A percentile compares a stretch with the other conserved stretches of the same genome.
Evolutionary conservation across 768 basidiomycete species (phyloP).

Genomic region (Tubosaeta sp.): DNA sequence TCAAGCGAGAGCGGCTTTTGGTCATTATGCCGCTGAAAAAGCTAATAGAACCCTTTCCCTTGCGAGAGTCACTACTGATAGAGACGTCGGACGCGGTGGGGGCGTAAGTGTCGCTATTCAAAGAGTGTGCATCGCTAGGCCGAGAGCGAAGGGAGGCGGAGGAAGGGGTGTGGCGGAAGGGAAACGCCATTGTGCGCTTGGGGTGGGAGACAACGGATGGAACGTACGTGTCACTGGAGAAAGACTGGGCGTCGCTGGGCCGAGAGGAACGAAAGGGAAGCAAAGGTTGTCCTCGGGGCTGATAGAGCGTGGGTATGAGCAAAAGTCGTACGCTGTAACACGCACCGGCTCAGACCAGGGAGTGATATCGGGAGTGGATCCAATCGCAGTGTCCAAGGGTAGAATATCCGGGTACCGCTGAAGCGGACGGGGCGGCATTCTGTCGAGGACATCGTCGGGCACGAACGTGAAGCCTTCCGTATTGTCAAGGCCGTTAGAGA

Average conservation of each 20-base stretch:
- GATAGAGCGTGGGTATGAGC: constrained; percentile 7
- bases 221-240: constrained; percentile 23
- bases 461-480: constrained; percentile 11
- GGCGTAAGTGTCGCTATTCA: constrained; percentile 24
- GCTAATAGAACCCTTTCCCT: constrained; percentile 45
- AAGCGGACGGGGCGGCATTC: background rate
- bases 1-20: constrained; percentile 38
- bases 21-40: constrained; percentile 38
- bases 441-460: constrained; percentile 4
- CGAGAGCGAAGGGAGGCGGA: constrained; percentile 25
- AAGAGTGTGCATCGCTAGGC: constrained; percentile 29
- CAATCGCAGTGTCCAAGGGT: background rate
- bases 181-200: constrained; percentile 15
- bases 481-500: constrained; percentile 2
- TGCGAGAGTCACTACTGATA: constrained; percentile 35
- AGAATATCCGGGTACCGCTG: constrained; percentile 11
- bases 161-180: constrained; percentile 32
- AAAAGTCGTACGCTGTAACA: background rate
- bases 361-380: constrained; percentile 12
- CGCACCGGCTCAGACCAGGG: constrained; percentile 21
- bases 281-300: constrained; percentile 18
- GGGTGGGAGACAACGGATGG: constrained; percentile 21
- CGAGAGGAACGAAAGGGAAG: constrained; percentile 19
- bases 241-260: constrained; percentile 28
- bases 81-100: constrained; percentile 34